Base-by-base conservation (phyloP, 495 filamentous ascomycete genomes). In the Cenococcum geophilum region DNA sequence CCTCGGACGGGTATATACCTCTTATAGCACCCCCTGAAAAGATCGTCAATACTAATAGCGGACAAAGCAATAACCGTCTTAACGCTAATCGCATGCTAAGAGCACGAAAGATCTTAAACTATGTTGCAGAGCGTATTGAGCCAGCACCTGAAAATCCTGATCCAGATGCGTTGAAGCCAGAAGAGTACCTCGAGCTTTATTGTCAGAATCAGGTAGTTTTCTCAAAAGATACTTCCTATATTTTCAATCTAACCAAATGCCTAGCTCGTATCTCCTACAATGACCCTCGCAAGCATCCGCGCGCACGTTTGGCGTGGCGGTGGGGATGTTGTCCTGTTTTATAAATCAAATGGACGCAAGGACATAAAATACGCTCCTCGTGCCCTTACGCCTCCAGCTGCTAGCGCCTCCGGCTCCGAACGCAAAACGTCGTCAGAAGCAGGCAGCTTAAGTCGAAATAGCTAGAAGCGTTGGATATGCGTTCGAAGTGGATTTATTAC, bases 51-150 rank as follows among this genome's bases (percentile, higher is more conserved):
- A 55, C 66, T 60, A 61, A 58, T 74, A 59, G 61, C 50, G 58
- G 34, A 49, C 14, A n/a, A 66, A 84, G 86, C 37, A 93, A 90
- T 65, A 88, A 89, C 53, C 84, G 93, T 32, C 80, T 98, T 59
- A 98, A 97, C 71, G 93, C 93, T 32, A 98, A 97, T 69, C 80
- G 93, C 32, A 97, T 98, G 95, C 80, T 98, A 32, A 82, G 93
- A 48, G 88, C 92, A 3, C 92, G 89, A 76, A 98, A 97, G 78
- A 89, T 98, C n/a, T 74, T 95, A 37, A 85, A 83, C 0, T 98
- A 98, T 67, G 85, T 97, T 6, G 87, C 91, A 1, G 93, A 98
- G 72, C 81, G 90, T 53, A 92, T 98, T 56, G 92, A 96, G 70
- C 80, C 85, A 1, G 71, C 69, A 18, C 75, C 77, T 5, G 73